These are phyloP conservation scores for Abrus precatorius DNA, from an alignment of 306 rosid species.

Conservation along the genomic window DNA sequence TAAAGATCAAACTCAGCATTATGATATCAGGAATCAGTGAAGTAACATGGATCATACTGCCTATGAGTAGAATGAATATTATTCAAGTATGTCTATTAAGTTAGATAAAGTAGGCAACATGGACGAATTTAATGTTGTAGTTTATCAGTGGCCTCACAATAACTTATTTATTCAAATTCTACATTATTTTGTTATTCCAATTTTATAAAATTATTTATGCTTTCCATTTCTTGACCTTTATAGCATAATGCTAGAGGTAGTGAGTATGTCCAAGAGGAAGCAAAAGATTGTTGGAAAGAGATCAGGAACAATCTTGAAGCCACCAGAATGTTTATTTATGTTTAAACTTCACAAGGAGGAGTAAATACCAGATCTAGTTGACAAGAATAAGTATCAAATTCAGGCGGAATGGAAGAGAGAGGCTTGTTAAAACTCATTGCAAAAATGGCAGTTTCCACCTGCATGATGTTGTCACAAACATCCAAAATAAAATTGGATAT, in stretches of 20 bases:
- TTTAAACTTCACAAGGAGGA: constrained; percentile 29
- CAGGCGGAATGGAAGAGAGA: constrained; percentile 56
- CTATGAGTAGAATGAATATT: constrained; percentile 32
- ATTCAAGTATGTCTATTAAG: constrained; percentile 32
- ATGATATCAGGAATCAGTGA: constrained; percentile 30
- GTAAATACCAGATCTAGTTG: constrained; percentile 74
- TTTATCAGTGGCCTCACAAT: background rate
- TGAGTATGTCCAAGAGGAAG: constrained; percentile 38
- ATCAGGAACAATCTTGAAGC: constrained; percentile 19
- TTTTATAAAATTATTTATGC: constrained; percentile 3
- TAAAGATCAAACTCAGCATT: constrained; percentile 29
- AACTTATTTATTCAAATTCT: constrained; percentile 26
- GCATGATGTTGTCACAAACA: constrained; percentile 49
- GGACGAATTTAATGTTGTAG: constrained; percentile 14
- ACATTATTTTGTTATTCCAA: constrained; percentile 1
- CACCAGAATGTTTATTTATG: constrained; percentile 38
- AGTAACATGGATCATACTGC: constrained; percentile 28
- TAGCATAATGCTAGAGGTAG: constrained; percentile 19
- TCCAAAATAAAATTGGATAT: constrained; percentile 27
- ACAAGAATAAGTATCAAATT: constrained; percentile 65
- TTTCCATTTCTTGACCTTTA: constrained; percentile 27
- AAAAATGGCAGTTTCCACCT: constrained; percentile 93
- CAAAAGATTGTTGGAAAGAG: constrained; percentile 31
- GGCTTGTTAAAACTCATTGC: constrained; percentile 86
- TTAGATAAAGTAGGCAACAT: constrained; percentile 4